These are phyloP conservation scores for Penicillium sumatraense DNA, from an alignment of 2,329 filamentous ascomycete genomes.

Conservation along the genomic window DNA sequence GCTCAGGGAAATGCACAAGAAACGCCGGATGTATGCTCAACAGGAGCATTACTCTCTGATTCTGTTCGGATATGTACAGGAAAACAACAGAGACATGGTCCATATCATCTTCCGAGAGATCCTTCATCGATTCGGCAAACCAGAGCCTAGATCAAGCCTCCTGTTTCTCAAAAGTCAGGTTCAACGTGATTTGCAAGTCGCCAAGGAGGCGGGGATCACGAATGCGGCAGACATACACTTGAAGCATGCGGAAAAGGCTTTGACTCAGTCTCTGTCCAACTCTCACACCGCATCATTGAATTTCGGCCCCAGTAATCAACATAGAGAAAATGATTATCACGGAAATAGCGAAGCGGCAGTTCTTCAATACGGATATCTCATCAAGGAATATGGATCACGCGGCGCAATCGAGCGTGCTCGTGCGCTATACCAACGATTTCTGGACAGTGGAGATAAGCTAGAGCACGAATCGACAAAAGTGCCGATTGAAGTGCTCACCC, in stretches of 20 bases:
- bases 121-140: conserved; percentile 37
- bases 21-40: conserved; percentile 42
- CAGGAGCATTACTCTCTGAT: conserved; percentile 53
- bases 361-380: conserved; percentile 59
- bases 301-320: conserved; percentile 46
- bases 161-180: conserved; percentile 42
- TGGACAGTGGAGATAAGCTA: conserved; percentile 12
- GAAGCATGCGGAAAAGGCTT: conserved; percentile 40
- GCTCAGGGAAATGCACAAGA: conserved; percentile 44
- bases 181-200: conserved; percentile 36
- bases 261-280: conserved; percentile 43
- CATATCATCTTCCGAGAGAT: conserved; percentile 54
- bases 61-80: conserved; percentile 55
- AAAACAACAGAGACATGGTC: conserved; percentile 54
- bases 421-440: conserved; percentile 62
- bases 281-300: conserved; percentile 48
- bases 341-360: conserved; percentile 35
- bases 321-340: too few species aligned
- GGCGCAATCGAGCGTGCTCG: conserved; percentile 55
- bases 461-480: conserved; percentile 37
- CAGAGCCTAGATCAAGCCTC: conserved; percentile 39
- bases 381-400: conserved; percentile 58
- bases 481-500: conserved; percentile 62
- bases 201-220: conserved; percentile 16
- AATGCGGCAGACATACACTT: conserved; percentile 29